Base-by-base conservation (phyloP, 805 yeast genomes). In the Candida sanyiensis region DNA sequence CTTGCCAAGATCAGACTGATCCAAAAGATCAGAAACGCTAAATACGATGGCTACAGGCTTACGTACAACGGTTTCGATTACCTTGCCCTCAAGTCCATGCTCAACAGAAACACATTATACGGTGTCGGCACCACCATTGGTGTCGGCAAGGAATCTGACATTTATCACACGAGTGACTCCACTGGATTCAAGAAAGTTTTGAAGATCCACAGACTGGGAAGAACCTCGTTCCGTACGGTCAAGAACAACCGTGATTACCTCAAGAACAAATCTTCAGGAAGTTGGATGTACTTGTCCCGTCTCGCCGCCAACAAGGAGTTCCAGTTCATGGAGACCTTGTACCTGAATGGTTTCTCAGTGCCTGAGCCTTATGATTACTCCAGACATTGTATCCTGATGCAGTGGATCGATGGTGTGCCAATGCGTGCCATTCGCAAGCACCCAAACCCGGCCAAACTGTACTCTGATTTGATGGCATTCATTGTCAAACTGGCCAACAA, bases 81-180 rank as follows among this genome's bases (percentile, higher is more conserved):
- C 57, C 69, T 93, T 48, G 97, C 97, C 0, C 69, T 93, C 47
- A 87, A 82, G 59, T 73, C 95, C 7, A 76, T 93, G 78, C 67
- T 83, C 46, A 83, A 80, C 53, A 70, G 87, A 49, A 77, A 80
- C 29, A 71, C 86, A 0, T 57, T 93, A 8, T 80, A 80, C 52
- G 81, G 90, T 2, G 74, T 90, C 12, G 97, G 96, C 13, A 71
- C 80, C 33, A 84, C 83, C 8, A 88, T 90, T 50, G 98, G 97
- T 43, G 96, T 93, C 37, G 98, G 98, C 52, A 93, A 93, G 57
- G 98, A 93, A 62, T 88, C 97, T 3, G 98, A 93, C 64, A 89
- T 93, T 53, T 87, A 83, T 59, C 73, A 89, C 10, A 89, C 84
- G 1, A 78, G 81, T 41, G 89, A 83, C 52, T 65, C 70, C 10